Conservation (phyloP, 225 moss, liverwort and hornwort genomes). For the Physcomitrellopsis africana region DNA sequence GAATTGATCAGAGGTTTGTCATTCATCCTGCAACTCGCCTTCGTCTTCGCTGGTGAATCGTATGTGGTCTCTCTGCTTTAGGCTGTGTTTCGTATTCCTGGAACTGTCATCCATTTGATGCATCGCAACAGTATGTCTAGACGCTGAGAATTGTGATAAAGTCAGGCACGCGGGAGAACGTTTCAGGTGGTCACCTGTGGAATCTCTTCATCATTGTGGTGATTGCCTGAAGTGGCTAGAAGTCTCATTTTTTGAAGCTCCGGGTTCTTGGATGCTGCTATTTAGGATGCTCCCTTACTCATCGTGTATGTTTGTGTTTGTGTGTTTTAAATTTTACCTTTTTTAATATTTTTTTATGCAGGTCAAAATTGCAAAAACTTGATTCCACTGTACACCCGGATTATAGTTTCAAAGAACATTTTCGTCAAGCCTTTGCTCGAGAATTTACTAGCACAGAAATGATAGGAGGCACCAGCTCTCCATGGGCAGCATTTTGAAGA, state of each 20-base stretch:
- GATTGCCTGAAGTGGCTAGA: neutral
- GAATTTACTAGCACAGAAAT: conserved; percentile 19
- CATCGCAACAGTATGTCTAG: too few species aligned
- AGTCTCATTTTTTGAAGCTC: conserved; percentile 1
- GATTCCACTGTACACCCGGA: neutral
- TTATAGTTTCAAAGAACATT: neutral
- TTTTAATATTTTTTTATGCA: neutral
- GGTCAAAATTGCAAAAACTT: conserved; percentile 4
- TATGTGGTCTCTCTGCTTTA: neutral
- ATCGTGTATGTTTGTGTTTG: neutral
- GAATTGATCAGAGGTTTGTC: conserved; percentile 39
- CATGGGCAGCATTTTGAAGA: neutral
- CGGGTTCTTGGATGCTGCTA: conserved; percentile 5
- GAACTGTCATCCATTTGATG: neutral
- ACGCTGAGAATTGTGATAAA: neutral
- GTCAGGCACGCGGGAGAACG: neutral
- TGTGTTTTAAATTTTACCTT: neutral
- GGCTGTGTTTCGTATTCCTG: neutral
- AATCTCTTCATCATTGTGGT: neutral
- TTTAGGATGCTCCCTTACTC: conserved; percentile 10
- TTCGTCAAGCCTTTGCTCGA: conserved; percentile 8
- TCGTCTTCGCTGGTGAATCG: neutral
- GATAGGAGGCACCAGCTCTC: conserved; percentile 4
- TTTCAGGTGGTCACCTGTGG: neutral
- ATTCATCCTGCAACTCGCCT: neutral